Evolutionary conservation across 2,329 filamentous ascomycete genomes (phyloP).

Genomic region (Orbilia brochopaga): DNA sequence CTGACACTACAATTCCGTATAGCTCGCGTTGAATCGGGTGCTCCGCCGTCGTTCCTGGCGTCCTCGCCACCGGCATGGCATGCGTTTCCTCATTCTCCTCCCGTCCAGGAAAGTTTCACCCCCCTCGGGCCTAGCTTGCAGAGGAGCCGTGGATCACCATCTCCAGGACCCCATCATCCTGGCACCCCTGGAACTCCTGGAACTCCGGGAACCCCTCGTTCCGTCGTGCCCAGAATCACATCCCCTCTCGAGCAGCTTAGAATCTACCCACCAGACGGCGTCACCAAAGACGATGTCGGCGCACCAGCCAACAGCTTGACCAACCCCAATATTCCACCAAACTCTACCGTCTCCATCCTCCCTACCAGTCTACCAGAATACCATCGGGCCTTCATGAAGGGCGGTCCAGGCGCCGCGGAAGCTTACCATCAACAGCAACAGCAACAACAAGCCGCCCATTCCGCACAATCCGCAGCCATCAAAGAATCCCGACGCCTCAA

Average conservation of each 20-base stretch:
- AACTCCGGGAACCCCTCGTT: constrained; percentile 36
- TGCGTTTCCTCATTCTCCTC: constrained; percentile 54
- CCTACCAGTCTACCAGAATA: constrained; percentile 90
- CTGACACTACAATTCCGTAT: constrained; percentile 13
- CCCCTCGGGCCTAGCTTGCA: constrained; percentile 18
- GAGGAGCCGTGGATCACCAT: constrained; percentile 28
- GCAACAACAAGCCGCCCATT: constrained; percentile 60
- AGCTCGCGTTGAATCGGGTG: constrained; percentile 64
- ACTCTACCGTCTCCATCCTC: constrained; percentile 82
- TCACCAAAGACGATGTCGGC: constrained; percentile 48
- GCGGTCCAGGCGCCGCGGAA: constrained; percentile 58
- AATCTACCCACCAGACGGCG: constrained; percentile 25
- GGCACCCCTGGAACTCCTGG: constrained; percentile 19
- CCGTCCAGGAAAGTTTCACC: constrained; percentile 41
- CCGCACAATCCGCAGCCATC: constrained; percentile 56
- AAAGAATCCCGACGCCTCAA: constrained; percentile 45
- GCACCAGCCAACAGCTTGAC: constrained; percentile 60
- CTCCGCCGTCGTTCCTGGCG: constrained; percentile 64
- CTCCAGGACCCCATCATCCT: constrained; percentile 33
- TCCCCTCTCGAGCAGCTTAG: constrained; percentile 44
- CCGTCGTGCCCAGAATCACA: constrained; percentile 32
- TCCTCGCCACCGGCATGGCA: constrained; percentile 65
- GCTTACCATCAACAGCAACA: constrained; percentile 61
- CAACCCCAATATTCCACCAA: constrained; percentile 63
- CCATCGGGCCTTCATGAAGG: constrained; percentile 87